Evolutionary conservation across 2,329 filamentous ascomycete species (phyloP).

Genomic region (Parastagonospora avenae): DNA sequence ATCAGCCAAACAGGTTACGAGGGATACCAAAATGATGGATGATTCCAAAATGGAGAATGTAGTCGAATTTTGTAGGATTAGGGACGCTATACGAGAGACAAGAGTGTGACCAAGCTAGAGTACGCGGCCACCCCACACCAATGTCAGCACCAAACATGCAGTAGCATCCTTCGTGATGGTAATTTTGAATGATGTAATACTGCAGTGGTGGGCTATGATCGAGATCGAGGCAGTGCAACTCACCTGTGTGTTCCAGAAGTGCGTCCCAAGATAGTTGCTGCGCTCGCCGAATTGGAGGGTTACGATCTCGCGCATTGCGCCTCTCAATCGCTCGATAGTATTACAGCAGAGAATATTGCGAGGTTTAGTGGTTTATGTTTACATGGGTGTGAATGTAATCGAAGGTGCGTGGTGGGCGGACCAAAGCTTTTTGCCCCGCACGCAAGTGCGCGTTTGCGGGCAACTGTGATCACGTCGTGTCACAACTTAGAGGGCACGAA

Average conservation of each 20-base stretch:
- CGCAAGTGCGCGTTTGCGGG: slow-evolving; percentile 25
- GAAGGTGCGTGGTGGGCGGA: not conserved
- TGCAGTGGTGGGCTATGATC: not conserved
- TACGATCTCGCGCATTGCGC: slow-evolving; percentile 86
- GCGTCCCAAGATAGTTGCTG: slow-evolving; percentile 90
- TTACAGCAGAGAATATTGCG: not conserved
- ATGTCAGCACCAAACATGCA: slow-evolving; percentile 13
- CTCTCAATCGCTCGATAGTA: too few relatives aligned
- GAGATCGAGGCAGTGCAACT: slow-evolving; percentile 9
- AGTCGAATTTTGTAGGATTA: not conserved
- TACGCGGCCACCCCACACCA: slow-evolving; percentile 23
- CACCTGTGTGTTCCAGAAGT: slow-evolving; percentile 97
- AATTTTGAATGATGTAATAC: not conserved
- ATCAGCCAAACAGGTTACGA: not conserved
- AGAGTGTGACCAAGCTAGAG: slow-evolving; percentile 18
- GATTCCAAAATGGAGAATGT: not conserved
- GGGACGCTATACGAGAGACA: slow-evolving; percentile 6
- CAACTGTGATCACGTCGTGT: not conserved
- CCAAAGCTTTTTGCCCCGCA: slow-evolving; percentile 23
- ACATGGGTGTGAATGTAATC: not conserved
- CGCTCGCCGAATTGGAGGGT: slow-evolving; percentile 92
- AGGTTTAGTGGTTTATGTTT: not conserved
- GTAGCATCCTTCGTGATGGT: not conserved
- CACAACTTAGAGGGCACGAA: not conserved
- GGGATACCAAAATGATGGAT: slow-evolving; percentile 1